Evolutionary conservation across 1,284 basidiomycete genomes (phyloP), one percentile per base, ranked within the genome.

Genomic region (Fistulina hepatica): DNA sequence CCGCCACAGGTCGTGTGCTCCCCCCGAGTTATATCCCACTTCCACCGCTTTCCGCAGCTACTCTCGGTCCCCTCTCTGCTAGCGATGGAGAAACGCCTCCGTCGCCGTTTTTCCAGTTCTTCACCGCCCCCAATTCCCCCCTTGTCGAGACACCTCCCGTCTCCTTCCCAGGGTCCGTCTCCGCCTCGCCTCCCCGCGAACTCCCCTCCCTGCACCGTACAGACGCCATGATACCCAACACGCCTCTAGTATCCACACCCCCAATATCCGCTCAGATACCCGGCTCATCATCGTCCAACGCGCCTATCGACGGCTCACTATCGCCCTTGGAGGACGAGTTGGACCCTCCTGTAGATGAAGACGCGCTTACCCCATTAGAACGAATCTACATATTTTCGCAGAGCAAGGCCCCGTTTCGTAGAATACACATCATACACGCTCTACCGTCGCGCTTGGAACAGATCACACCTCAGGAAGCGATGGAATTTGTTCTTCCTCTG

Each of bases 331-430:
- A 72, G 49, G 49, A 65, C 25, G 53, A 63, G 24, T 45, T 69
- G 34, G 73, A 77, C 52, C 58, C 75, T 25, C 63, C 63, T 17
- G 59, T 82, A 48, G 78, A 82, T 40, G 75, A 81, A 43, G 84
- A 92, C 51, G 73, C 77, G 40, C 71, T 94, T 39, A 86, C 65
- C 54, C 73, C 83, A 13, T 74, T 95, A 21, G 93, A 98, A 63
- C 83, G 86, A 52, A 95, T 97, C 48, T 97, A 95, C 61, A 71
- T 97, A 20, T 91, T 91, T 52, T 85, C 86, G 44, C 76, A 84
- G 50, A 93, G 89, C 58, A 81, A 81, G 47, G 79, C 83, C 40
- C 64, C 77, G 11, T 89, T 89, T 53, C 92, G 95, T 49, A 71
- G 76, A 24, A 74, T 90, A 22, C 91, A 85, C 57, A 93, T 97